These are phyloP conservation scores for Populus deltoides DNA, from an alignment of 345 rosid genomes.

Conservation along the genomic window DNA sequence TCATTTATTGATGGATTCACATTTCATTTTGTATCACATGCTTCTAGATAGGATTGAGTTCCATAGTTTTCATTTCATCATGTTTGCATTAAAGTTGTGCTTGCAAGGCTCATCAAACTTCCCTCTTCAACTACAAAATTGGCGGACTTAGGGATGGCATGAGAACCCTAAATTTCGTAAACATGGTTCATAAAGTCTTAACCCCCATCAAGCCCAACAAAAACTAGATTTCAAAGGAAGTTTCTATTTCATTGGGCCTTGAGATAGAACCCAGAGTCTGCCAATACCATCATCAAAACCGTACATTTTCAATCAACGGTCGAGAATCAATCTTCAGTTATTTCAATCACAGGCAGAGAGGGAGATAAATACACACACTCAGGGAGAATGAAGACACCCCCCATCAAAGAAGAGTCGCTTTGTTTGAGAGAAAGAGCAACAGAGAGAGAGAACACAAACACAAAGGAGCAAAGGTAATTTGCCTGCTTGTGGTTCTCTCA, in stretches of 20 bases:
- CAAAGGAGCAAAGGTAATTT: not conserved
- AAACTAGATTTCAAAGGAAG: not conserved
- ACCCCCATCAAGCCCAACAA: not conserved
- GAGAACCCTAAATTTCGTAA: not conserved
- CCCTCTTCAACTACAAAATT: not conserved
- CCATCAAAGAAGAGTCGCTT: not conserved
- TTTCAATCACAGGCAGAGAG: not conserved
- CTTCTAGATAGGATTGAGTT: too few species aligned
- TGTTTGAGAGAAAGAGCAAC: not conserved
- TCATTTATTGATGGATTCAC: too few species aligned
- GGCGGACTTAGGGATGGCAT: not conserved
- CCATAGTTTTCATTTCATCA: too few species aligned
- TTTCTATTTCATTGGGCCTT: not conserved
- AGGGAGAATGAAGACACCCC: not conserved
- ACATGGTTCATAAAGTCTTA: not conserved
- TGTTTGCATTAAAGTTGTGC: too few species aligned
- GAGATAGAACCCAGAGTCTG: not conserved
- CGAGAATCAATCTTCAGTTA: not conserved
- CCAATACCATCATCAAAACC: not conserved
- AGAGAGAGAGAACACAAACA: not conserved
- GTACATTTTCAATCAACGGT: constrained; percentile 8
- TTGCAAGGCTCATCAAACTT: not conserved
- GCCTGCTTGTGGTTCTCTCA: not conserved
- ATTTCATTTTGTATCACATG: too few species aligned
- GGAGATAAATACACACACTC: constrained; percentile 1